Evolutionary conservation across 371 early-diverging fungal genomes (phyloP).

Genomic region (Dipsacomyces acuminosporus): DNA sequence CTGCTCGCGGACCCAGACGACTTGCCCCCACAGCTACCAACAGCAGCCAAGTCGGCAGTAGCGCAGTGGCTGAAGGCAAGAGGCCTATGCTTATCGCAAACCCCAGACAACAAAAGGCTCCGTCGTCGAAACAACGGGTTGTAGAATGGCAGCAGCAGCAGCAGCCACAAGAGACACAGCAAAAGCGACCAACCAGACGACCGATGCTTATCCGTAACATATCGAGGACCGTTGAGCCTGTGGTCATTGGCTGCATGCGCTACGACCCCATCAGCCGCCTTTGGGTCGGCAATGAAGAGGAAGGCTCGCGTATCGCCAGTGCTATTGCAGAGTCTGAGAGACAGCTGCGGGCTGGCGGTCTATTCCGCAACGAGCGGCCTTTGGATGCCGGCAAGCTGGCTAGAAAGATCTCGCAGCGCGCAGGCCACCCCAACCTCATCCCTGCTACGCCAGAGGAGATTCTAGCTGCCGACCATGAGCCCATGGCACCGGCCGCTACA

Average conservation of each 20-base stretch:
- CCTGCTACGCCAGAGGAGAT: conserved; percentile 22
- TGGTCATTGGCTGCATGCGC: conserved; percentile 33
- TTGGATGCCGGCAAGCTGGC: conserved; percentile 38
- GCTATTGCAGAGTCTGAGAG: conserved; percentile 41
- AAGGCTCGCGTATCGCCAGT: conserved; percentile 27
- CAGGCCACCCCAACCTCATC: conserved; percentile 23
- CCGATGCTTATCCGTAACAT: conserved; percentile 31
- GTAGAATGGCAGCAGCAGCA: conserved; percentile 21
- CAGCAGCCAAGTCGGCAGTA: background rate
- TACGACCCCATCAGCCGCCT: conserved; percentile 34
- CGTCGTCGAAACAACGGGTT: conserved; percentile 8
- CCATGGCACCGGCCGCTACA: background rate
- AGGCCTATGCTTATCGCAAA: conserved; percentile 1
- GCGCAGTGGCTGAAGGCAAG: background rate
- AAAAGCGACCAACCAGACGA: conserved; percentile 10
- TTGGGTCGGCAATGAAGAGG: conserved; percentile 41
- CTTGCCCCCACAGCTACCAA: too few species aligned
- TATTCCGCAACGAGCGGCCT: conserved; percentile 15
- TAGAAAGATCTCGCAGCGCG: conserved; percentile 31
- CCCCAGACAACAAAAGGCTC: conserved; percentile 4
- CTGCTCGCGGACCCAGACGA: too few species aligned
- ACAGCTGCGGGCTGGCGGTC: conserved; percentile 13
- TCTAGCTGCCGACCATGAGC: conserved; percentile 11
- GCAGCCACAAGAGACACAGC: conserved; percentile 1
- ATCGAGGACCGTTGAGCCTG: conserved; percentile 19